A percentile compares a stretch with the other conserved stretches of the same genome.
Evolutionary conservation across 2,329 filamentous ascomycete genomes (phyloP).

Genomic region (Pseudopyrenochaeta lycopersici): DNA sequence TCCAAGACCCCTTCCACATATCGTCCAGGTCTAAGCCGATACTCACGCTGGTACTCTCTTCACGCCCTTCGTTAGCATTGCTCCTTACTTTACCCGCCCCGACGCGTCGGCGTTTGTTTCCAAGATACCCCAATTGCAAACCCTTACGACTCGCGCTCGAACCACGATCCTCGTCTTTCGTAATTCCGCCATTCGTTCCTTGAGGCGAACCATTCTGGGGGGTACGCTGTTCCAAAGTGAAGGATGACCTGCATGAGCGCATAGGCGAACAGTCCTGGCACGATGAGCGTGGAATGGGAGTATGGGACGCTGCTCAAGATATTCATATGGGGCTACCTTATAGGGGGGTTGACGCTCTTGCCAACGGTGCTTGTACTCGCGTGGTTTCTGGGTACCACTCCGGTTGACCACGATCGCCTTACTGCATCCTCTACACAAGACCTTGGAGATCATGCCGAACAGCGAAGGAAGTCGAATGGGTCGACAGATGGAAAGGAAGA

Average conservation of each 20-base stretch:
- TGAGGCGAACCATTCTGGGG: neutral
- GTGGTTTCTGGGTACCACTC: conserved; percentile 29
- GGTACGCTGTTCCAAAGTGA: neutral
- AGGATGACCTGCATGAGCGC: conserved; percentile 23
- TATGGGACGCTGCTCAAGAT: conserved; percentile 34
- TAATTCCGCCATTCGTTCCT: neutral
- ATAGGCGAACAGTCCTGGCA: conserved; percentile 23
- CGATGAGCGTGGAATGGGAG: conserved; percentile 36
- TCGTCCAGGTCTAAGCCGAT: neutral
- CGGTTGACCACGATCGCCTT: conserved; percentile 16
- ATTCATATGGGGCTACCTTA: conserved; percentile 37
- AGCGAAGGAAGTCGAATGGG: conserved; percentile 20
- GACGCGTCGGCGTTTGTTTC: conserved; percentile 12
- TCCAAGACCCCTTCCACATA: neutral
- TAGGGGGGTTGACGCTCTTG: conserved; percentile 34
- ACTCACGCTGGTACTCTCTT: neutral
- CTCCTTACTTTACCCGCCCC: conserved; percentile 19
- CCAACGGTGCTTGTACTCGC: conserved; percentile 23
- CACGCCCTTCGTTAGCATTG: conserved; percentile 8
- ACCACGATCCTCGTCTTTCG: neutral
- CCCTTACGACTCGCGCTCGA: neutral
- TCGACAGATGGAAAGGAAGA: conserved; percentile 17
- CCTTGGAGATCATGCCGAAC: neutral
- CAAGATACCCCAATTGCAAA: conserved; percentile 5
- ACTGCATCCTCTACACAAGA: neutral